phyloP scores from a whole-genome alignment of 805 yeast species.

The Wickerhamiella azymoides region DNA sequence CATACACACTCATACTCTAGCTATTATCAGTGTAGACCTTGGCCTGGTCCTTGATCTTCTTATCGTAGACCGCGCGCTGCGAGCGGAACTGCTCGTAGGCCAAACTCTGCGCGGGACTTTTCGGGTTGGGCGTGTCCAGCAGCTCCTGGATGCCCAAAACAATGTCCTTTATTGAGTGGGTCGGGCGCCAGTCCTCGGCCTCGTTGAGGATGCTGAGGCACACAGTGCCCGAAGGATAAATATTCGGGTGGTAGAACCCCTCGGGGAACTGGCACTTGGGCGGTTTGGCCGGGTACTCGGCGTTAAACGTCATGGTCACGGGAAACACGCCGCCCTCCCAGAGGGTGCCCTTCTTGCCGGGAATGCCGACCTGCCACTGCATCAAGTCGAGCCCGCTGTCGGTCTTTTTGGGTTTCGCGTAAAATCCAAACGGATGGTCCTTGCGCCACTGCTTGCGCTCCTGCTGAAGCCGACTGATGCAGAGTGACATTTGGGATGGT shows the following conservation, averaged over 20 bases:
- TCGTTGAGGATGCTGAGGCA: constrained; percentile 89
- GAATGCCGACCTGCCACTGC: constrained; percentile 89
- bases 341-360: constrained; percentile 73
- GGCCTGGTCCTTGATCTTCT: constrained; percentile 71
- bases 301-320: constrained; percentile 61
- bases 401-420: constrained; percentile 75
- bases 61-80: constrained; percentile 54
- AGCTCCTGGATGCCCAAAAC: constrained; percentile 86
- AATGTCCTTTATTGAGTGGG: constrained; percentile 79
- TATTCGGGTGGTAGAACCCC: constrained; percentile 91
- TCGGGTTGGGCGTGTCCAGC: constrained; percentile 79
- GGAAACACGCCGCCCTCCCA: constrained; percentile 93
- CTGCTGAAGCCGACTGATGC: constrained; percentile 76
- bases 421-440: constrained; percentile 96
- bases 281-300: constrained; percentile 92
- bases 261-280: constrained; percentile 85
- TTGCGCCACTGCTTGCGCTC: constrained; percentile 97
- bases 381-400: constrained; percentile 80
- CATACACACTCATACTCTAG: not conserved
- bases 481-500: constrained; percentile 29
- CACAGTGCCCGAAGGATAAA: constrained; percentile 93
- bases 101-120: constrained; percentile 94
- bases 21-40: constrained; percentile 35
- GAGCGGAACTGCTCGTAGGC: constrained; percentile 57
- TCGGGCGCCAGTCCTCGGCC: constrained; percentile 97